These are phyloP conservation scores for Solanum microdontum DNA, from an alignment of 257 asterid genomes.

Conservation along the genomic window DNA sequence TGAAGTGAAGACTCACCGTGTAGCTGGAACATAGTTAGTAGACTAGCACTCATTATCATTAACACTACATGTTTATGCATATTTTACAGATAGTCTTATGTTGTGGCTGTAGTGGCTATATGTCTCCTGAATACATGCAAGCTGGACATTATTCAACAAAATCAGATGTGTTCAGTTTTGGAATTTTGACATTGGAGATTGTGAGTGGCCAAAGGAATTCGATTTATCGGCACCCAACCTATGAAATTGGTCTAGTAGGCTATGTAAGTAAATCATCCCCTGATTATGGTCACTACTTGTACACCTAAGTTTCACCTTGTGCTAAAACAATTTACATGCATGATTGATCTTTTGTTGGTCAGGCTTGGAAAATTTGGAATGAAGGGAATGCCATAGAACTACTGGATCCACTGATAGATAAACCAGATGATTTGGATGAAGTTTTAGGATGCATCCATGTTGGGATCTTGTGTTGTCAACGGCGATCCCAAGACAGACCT, in stretches of 20 bases:
- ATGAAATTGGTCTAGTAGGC: neutral
- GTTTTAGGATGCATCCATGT: conserved; percentile 19
- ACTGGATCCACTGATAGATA: conserved; percentile 15
- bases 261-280: conserved; percentile 16
- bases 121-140: conserved; percentile 37
- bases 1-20: conserved; percentile 19
- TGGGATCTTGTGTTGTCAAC: conserved; percentile 36
- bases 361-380: conserved; percentile 42
- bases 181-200: conserved; percentile 23
- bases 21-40: conserved; percentile 37
- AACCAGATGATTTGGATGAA: conserved; percentile 3
- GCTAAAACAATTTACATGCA: neutral
- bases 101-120: conserved; percentile 26
- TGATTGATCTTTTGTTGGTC: neutral
- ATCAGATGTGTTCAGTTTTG: conserved; percentile 37
- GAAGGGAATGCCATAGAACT: conserved; percentile 18
- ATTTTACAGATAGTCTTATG: neutral
- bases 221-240: neutral
- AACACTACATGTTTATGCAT: neutral
- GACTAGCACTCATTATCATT: neutral
- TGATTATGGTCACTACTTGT: neutral
- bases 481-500: conserved; percentile 18
- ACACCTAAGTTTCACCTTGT: neutral
- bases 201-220: conserved; percentile 14
- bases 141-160: conserved; percentile 26